Base-by-base conservation (phyloP, 2,329 filamentous ascomycete genomes). In the Trichoderma sp. region DNA sequence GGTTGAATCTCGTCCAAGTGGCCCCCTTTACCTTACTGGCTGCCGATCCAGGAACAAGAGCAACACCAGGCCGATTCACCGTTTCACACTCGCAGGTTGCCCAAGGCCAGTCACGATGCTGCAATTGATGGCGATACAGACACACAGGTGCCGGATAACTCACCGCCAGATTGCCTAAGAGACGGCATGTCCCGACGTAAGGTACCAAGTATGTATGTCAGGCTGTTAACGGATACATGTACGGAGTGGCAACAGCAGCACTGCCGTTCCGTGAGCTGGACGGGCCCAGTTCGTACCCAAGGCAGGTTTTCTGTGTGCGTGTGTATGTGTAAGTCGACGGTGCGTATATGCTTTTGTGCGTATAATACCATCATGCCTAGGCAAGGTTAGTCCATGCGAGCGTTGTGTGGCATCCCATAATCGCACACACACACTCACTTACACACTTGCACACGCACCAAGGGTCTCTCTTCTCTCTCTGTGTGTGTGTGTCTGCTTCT, bases 21-120 rank as follows among this genome's bases (percentile, higher is more conserved):
- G 21, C 21, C 14, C 24, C 53, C 53, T 24, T 59, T 29, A 24
- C 24, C 31, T 29, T 29, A 18, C 59, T 56, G 67, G 29, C 53
- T 29, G 53, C 16, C 53, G 56, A 71, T 71, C 67, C 67, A 71
- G 67, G 67, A 45, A 71, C 67, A 21, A 18, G 31, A 69, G 50
- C 53, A 62, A 45, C 67, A 29, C 35, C 53, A 71, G 4, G 53
- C 53, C 67, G 45, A 21, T 41, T 59, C 53, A 53, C 53, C 53
- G 67, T 71, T 31, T 21, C 67, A 67, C 64, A 60, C 67, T 60
- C 53, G 21, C 16, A 16, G 31, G 31, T 18, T 21, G 33, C 21
- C 53, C 33, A 33, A 69, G 33, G 21, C 66, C 66, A 69, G 66
- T 69, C 66, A 69, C 50, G 50, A 35, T 21, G 27, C 38, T 21